Evolutionary conservation across 495 filamentous ascomycete species (phyloP).

Genomic region (Friedmanniomyces simplex): DNA sequence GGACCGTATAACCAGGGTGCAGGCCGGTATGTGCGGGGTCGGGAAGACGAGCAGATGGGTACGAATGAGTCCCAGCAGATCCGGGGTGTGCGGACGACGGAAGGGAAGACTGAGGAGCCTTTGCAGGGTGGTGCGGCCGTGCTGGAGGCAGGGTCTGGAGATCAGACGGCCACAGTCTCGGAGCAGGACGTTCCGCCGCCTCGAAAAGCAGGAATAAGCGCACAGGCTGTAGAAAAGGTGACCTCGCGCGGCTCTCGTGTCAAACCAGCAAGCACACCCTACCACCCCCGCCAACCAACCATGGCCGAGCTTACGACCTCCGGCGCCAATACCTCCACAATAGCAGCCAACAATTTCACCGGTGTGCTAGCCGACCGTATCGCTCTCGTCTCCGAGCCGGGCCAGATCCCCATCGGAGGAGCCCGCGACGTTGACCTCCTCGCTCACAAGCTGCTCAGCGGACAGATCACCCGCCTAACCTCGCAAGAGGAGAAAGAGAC

Average conservation of each 20-base stretch:
- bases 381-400: slow-evolving; percentile 2
- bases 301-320: not conserved
- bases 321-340: slow-evolving; percentile 9
- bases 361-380: slow-evolving; percentile 15
- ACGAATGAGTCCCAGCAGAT: not conserved
- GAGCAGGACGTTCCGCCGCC: no score
- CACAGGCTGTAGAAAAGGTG: not conserved
- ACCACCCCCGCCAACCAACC: not conserved
- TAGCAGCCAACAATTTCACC: slow-evolving; percentile 9
- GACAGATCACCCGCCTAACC: slow-evolving; percentile 8
- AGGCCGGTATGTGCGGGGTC: not conserved
- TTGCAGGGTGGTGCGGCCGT: not conserved
- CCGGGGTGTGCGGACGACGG: slow-evolving; percentile 1
- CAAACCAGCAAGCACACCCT: not conserved
- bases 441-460: slow-evolving; percentile 1
- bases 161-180: not conserved
- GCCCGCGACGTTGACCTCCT: not conserved
- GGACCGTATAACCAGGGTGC: slow-evolving; percentile 9
- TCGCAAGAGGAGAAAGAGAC: slow-evolving; percentile 11
- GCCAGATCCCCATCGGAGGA: not conserved
- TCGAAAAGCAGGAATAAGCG: not conserved
- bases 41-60: not conserved
- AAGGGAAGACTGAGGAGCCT: slow-evolving; percentile 3
- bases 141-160: not conserved
- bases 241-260: not conserved